Evolutionary conservation across 1,139 yeast species (phyloP), one percentile per base, ranked within the genome.

Genomic region (Ogataea hybrid): DNA sequence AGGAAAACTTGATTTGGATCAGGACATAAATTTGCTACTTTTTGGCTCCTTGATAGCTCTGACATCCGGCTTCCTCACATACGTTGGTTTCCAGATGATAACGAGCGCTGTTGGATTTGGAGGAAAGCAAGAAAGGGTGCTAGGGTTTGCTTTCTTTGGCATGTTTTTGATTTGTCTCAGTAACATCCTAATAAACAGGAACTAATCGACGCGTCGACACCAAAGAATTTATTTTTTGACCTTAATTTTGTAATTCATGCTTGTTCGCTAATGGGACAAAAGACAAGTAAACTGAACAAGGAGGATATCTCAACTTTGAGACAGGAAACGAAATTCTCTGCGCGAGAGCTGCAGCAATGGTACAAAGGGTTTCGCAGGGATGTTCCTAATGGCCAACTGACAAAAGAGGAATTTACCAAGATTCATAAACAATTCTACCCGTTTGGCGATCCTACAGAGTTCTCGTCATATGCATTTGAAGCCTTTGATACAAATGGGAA

Each of bases 361-460:
- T 92, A 90, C 63, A 90, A 89, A 62, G 97, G 97, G 4, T 92
- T 92, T 57, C 71, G 85, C 37, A 75, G 96, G 58, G 98, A 94
- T 59, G 90, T 97, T 62, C 97, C 97, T 0, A 74, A 80, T 34
- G 98, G 98, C 0, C 92, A 84, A 59, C 70, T 94, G 33, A 79
- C 89, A 8, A 85, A 84, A 58, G 87, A 84, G 41, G 97, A 92
- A 60, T 89, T 94, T 63, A 81, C 86, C 51, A 87, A 86, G 63
- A 90, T 92, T 16, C 94, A 89, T 68, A 88, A 87, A 63, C 97
- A 92, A 61, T 94, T 90, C 64, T 94, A 94, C 70, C 99, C 99
- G 16, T 94, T 94, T 70, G 99, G 99, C 2, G 96, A 92, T 58
- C 96, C 98, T 0, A 77, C 84, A 10, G 92, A 89, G 46, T 94